phyloP scores from a whole-genome alignment of 208 protist species.

The Histomonas meleagridis region DNA sequence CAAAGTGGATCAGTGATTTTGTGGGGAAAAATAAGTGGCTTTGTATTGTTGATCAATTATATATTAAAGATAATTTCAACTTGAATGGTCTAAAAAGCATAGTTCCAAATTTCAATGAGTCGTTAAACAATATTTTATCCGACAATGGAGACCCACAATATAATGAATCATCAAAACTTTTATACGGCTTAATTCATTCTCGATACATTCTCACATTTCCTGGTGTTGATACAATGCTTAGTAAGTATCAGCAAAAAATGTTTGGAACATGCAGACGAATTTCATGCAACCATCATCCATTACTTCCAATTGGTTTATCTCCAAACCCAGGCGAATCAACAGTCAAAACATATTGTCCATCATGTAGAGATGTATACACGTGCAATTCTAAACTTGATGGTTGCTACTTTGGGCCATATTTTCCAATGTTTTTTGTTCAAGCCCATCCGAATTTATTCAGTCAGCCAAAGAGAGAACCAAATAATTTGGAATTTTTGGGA shows the following conservation, averaged over 20 bases:
- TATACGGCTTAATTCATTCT: not conserved
- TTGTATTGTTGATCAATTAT: not conserved
- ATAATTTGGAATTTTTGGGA: not conserved
- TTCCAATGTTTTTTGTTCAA: not conserved
- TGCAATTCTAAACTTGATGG: not conserved
- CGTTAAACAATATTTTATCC: no score
- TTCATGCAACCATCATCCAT: not conserved
- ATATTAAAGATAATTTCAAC: slow-evolving; percentile 1
- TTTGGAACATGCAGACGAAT: not conserved
- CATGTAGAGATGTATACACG: not conserved
- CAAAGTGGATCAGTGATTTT: not conserved
- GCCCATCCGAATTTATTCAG: not conserved
- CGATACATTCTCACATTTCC: not conserved
- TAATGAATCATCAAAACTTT: not conserved
- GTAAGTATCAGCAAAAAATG: not conserved
- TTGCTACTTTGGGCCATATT: not conserved
- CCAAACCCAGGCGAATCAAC: not conserved
- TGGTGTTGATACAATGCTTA: not conserved
- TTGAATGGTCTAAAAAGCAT: not conserved
- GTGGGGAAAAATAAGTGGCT: not conserved
- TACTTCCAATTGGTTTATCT: not conserved
- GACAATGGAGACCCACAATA: no score
- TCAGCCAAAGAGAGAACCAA: not conserved
- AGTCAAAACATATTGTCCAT: not conserved
- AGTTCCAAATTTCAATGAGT: not conserved